Conservation (phyloP, 176 grass and related monocot species). For the Oryza glaberrima region DNA sequence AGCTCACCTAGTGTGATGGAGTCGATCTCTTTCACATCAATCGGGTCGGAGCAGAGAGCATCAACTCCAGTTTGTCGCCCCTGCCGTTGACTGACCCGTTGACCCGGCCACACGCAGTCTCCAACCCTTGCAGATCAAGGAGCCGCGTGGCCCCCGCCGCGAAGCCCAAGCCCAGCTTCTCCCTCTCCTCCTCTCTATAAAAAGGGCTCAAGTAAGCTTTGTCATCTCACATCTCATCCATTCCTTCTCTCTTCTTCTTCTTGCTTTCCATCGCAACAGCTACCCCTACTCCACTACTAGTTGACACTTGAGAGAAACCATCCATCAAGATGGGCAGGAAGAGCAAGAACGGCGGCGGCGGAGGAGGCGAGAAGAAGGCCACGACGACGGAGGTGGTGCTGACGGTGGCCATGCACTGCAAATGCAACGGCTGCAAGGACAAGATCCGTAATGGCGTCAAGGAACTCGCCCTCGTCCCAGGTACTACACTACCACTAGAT, state of each 20-base stretch:
- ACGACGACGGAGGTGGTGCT: conserved; percentile 27
- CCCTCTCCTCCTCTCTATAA: background rate
- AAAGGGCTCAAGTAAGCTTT: background rate
- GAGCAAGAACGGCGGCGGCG: background rate
- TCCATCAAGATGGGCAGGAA: conserved; percentile 22
- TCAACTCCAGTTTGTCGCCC: too few species aligned
- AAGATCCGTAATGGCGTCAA: conserved; percentile 38
- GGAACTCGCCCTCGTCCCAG: background rate
- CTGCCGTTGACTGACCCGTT: too few species aligned
- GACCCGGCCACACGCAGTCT: too few species aligned
- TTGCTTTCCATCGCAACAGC: background rate
- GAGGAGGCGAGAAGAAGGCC: background rate
- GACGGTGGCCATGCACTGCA: conserved; percentile 51
- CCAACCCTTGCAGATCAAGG: too few species aligned
- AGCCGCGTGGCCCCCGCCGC: too few species aligned
- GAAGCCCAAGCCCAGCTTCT: too few species aligned
- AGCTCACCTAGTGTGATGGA: too few species aligned
- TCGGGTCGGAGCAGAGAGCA: too few species aligned
- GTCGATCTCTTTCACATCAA: too few species aligned
- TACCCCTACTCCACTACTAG: background rate
- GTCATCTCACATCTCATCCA: background rate
- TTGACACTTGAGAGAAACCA: background rate
- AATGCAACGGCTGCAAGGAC: conserved; percentile 39
- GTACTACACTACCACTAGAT: background rate
- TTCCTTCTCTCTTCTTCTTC: background rate